A percentile compares a stretch with the other conserved stretches of the same genome.
phyloP scores from a whole-genome alignment of 2,329 filamentous ascomycete species.

The Albophoma yamanashiensis region DNA sequence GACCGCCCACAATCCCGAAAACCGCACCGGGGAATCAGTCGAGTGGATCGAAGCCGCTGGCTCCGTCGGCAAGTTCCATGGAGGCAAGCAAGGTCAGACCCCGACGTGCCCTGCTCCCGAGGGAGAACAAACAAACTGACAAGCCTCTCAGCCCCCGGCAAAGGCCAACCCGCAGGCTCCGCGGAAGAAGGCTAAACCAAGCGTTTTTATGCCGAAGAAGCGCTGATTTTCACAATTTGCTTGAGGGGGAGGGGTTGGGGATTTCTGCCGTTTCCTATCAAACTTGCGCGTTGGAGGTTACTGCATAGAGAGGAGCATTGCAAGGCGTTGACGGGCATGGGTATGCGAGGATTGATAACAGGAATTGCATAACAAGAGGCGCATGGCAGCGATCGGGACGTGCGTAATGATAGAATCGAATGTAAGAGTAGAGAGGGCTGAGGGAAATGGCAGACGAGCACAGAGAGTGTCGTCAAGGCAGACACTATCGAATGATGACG shows the following conservation, averaged over 20 bases:
- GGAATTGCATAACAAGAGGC: not conserved
- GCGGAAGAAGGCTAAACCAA: conserved; percentile 10
- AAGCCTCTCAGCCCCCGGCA: not conserved
- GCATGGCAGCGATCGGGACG: not conserved
- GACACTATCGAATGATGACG: not conserved
- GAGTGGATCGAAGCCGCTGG: conserved; percentile 10
- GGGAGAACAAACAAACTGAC: not conserved
- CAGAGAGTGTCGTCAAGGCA: not conserved
- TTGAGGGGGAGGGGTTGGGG: no score
- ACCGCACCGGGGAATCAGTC: conserved; percentile 7
- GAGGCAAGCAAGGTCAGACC: conserved; percentile 11
- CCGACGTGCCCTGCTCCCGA: not conserved
- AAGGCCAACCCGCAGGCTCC: conserved; percentile 2
- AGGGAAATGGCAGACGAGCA: not conserved
- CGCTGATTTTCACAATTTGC: conserved; percentile 2
- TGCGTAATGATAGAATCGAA: not conserved
- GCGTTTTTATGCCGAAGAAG: conserved; percentile 12
- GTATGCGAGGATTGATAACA: not conserved
- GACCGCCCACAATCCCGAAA: conserved; percentile 4
- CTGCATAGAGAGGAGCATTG: not conserved
- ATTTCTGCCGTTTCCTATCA: not conserved
- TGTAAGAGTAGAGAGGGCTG: not conserved
- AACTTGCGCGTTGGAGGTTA: not conserved
- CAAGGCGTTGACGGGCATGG: not conserved
- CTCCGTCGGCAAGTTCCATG: conserved; percentile 6